A percentile compares a stretch with the other conserved stretches of the same genome.
phyloP scores from a whole-genome alignment of 148 eudicot species.

The Persicaria maculosa region DNA sequence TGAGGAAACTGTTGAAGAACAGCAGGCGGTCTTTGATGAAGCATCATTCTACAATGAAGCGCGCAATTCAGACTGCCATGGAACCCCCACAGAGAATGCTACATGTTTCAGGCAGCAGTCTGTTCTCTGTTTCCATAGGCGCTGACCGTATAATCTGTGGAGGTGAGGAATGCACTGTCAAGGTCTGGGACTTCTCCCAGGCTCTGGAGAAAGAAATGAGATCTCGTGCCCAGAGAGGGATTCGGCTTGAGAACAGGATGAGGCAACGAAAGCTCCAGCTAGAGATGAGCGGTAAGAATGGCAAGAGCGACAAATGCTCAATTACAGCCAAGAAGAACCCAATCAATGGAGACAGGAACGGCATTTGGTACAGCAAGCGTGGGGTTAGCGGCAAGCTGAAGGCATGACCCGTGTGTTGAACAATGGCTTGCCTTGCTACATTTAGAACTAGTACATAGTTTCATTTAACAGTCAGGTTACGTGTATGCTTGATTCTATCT shows the following conservation, averaged over 20 bases:
- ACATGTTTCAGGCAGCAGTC: conserved; percentile 68
- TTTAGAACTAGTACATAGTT: conserved; percentile 9
- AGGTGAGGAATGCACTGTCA: conserved; percentile 76
- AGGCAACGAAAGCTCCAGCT: conserved; percentile 72
- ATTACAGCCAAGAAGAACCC: conserved; percentile 70
- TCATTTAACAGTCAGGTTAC: neutral
- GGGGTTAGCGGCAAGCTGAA: conserved; percentile 66
- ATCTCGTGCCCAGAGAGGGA: conserved; percentile 44
- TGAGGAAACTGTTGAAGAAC: conserved; percentile 64
- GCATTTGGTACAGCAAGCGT: conserved; percentile 60
- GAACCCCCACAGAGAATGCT: conserved; percentile 97
- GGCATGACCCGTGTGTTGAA: conserved; percentile 29
- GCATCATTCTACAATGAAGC: conserved; percentile 19
- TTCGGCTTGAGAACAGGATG: conserved; percentile 79
- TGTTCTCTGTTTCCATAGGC: conserved; percentile 71
- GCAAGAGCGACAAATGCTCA: conserved; percentile 52
- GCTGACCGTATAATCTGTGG: conserved; percentile 86
- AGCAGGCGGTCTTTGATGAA: conserved; percentile 29
- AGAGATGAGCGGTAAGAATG: conserved; percentile 52
- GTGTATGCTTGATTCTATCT: neutral
- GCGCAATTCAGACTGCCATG: conserved; percentile 20
- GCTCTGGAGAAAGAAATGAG: conserved; percentile 74
- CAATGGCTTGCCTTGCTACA: neutral
- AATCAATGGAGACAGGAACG: conserved; percentile 47
- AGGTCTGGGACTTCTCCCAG: conserved; percentile 88